A percentile compares a stretch with the other conserved stretches of the same genome.
Evolutionary conservation across 176 grass and related monocot species (phyloP).

Genomic region (Avena sativa): DNA sequence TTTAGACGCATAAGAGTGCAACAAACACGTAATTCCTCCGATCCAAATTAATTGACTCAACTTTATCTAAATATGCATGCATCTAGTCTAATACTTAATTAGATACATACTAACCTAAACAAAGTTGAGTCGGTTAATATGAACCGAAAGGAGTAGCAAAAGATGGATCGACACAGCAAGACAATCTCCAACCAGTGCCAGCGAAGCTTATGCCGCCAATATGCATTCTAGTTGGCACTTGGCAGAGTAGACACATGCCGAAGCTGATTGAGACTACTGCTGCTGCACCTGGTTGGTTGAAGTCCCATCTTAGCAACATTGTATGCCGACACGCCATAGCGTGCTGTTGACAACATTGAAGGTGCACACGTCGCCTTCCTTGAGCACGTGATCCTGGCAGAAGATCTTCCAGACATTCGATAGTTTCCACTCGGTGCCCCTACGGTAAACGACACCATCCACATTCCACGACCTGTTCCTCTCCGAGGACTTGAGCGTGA

Average conservation of each 20-base stretch:
- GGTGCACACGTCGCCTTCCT: constrained; percentile 23
- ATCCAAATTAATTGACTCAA: no score
- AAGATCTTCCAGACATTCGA: not conserved
- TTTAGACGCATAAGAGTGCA: not conserved
- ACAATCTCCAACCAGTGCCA: not conserved
- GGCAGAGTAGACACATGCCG: not conserved
- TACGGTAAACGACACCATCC: no score
- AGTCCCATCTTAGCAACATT: not conserved
- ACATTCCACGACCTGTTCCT: constrained; percentile 4
- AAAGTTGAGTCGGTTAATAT: no score
- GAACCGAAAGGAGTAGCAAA: not conserved
- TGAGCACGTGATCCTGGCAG: not conserved
- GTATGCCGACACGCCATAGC: constrained; percentile 26
- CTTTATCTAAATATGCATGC: no score
- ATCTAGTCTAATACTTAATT: no score
- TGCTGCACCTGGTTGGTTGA: not conserved
- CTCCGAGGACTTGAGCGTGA: constrained; percentile 12
- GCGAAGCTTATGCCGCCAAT: not conserved
- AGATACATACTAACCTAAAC: no score
- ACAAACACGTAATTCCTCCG: not conserved
- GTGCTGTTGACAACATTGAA: constrained; percentile 11
- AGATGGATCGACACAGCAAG: not conserved
- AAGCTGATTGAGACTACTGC: not conserved
- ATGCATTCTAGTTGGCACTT: not conserved
- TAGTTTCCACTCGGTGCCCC: not conserved